These are phyloP conservation scores for Centella asiatica DNA, from an alignment of 129 eudicot genomes.

Conservation along the genomic window DNA sequence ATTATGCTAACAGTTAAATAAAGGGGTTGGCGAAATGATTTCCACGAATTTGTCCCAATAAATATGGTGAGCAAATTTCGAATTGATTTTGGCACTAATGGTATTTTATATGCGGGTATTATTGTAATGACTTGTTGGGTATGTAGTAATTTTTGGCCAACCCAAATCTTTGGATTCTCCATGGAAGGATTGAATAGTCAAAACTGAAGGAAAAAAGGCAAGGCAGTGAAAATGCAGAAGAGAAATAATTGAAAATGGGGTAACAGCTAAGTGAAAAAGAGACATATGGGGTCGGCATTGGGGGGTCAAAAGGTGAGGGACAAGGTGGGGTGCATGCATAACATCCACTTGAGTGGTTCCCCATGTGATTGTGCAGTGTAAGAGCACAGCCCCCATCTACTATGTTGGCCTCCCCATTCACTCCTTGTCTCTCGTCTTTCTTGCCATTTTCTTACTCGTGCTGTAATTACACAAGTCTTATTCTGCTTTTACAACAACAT, in stretches of 20 bases:
- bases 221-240: background rate
- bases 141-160: too few relatives aligned
- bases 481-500: too few relatives aligned
- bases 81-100: too few relatives aligned
- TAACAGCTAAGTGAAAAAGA: background rate
- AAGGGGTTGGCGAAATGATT: too few relatives aligned
- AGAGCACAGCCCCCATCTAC: background rate
- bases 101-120: too few relatives aligned
- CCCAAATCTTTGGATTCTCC: background rate
- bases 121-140: too few relatives aligned
- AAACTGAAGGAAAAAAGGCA: background rate
- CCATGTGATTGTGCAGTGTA: background rate
- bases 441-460: background rate
- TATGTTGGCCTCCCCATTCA: background rate
- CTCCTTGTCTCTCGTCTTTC: background rate
- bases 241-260: background rate
- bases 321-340: constrained; percentile 7
- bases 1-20: background rate
- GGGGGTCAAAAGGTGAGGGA: background rate
- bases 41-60: too few relatives aligned
- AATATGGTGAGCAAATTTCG: too few relatives aligned
- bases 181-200: background rate
- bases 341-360: constrained; percentile 8
- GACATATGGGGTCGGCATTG: background rate
- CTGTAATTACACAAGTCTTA: background rate